Percentiles rank a stretch among this genome's conserved stretches.
Evolutionary conservation across 2,329 filamentous ascomycete genomes (phyloP).

Genomic region (Dothideomycetidae sp.): DNA sequence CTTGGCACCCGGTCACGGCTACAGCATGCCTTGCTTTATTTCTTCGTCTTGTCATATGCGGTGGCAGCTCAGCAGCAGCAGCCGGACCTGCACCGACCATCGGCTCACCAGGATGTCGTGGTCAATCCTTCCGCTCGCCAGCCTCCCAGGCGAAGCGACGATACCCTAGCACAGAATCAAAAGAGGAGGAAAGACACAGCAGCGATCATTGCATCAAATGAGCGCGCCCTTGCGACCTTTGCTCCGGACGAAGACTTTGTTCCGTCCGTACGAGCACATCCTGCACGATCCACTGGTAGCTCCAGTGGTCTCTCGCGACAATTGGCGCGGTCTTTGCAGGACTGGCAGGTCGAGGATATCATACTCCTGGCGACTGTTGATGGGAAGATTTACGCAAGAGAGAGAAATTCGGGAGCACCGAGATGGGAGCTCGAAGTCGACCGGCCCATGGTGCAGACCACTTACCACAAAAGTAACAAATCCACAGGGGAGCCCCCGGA

Average conservation of each 20-base stretch:
- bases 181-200: slow-evolving; percentile 17
- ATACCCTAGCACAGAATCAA: slow-evolving; percentile 12
- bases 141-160: slow-evolving; percentile 15
- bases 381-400: slow-evolving; percentile 83
- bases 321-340: slow-evolving; percentile 90
- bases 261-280: slow-evolving; percentile 86
- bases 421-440: slow-evolving; percentile 78
- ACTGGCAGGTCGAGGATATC: slow-evolving; percentile 99
- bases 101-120: slow-evolving; percentile 14
- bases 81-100: slow-evolving; percentile 14
- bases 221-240: slow-evolving; percentile 94
- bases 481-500: slow-evolving; percentile 46
- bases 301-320: slow-evolving; percentile 58
- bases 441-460: slow-evolving; percentile 80
- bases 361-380: slow-evolving; percentile 99
- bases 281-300: slow-evolving; percentile 44
- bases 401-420: slow-evolving; percentile 69
- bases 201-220: slow-evolving; percentile 37
- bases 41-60: slow-evolving; percentile 19
- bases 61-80: slow-evolving; percentile 27
- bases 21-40: slow-evolving; percentile 19
- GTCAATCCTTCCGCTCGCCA: slow-evolving; percentile 13
- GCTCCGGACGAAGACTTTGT: slow-evolving; percentile 61
- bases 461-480: slow-evolving; percentile 57
- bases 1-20: slow-evolving; percentile 16